A percentile compares a stretch with the other conserved stretches of the same genome.
Conservation (phyloP, 345 rosid genomes). For the Chamaenerion angustifolium region DNA sequence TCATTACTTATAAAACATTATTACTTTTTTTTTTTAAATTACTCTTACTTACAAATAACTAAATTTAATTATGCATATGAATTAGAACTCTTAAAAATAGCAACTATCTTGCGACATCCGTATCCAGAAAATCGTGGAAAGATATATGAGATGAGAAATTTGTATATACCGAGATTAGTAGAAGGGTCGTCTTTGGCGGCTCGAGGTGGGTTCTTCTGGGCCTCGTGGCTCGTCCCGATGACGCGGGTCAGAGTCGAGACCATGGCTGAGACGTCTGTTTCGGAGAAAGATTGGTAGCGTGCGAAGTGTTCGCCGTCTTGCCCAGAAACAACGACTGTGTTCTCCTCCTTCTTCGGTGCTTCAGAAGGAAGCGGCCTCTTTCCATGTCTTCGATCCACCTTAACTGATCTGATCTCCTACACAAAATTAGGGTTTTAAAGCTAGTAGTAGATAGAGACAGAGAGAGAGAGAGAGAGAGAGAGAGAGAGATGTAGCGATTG, state of each 20-base stretch:
- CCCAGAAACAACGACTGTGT: not conserved
- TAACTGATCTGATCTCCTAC: not conserved
- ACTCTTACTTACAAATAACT: too few species aligned
- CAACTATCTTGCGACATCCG: too few species aligned
- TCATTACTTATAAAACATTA: too few species aligned
- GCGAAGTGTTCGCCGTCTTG: constrained; percentile 9
- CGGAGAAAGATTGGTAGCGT: constrained; percentile 27
- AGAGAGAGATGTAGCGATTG: not conserved
- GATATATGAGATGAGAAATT: too few species aligned
- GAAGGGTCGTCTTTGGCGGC: constrained; percentile 3
- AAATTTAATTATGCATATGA: too few species aligned
- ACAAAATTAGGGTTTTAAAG: not conserved
- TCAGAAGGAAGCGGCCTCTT: constrained; percentile 16
- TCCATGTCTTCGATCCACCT: constrained; percentile 30
- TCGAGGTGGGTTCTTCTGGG: constrained; percentile 9
- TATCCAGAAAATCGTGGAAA: too few species aligned
- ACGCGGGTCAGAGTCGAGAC: constrained; percentile 59
- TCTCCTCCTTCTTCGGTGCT: constrained; percentile 25
- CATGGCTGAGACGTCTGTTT: constrained; percentile 71
- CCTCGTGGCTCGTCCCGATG: constrained; percentile 21
- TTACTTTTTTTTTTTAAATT: too few species aligned
- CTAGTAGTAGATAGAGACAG: too few species aligned
- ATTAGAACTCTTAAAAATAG: too few species aligned
- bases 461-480: too few species aligned
- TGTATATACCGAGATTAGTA: constrained; percentile 8